These are phyloP conservation scores for Acmispon strigosus DNA, from an alignment of 306 rosid species.

Conservation along the genomic window DNA sequence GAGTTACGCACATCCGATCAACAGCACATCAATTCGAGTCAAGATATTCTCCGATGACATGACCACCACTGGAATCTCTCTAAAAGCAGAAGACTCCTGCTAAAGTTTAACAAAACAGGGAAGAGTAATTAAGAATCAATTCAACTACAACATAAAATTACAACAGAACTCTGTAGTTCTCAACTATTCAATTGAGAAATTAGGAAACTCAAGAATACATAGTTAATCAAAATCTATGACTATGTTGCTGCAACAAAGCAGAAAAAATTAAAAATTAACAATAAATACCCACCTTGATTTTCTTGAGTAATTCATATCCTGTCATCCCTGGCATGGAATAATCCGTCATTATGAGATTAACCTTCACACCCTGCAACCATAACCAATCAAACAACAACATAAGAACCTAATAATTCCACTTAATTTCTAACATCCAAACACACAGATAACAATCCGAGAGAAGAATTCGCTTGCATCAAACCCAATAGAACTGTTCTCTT, in stretches of 20 bases:
- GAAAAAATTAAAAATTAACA: neutral
- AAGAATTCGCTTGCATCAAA: slow-evolving; percentile 52
- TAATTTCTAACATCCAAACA: neutral
- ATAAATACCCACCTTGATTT: slow-evolving; percentile 58
- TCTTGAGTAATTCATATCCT: slow-evolving; percentile 88
- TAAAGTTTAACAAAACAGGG: slow-evolving; percentile 21
- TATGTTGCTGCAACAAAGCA: neutral
- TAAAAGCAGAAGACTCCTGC: slow-evolving; percentile 85
- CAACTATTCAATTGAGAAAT: neutral
- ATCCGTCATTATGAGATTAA: slow-evolving; percentile 91
- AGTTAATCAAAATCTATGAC: neutral
- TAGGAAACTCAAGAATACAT: neutral
- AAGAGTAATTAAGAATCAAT: slow-evolving; percentile 1
- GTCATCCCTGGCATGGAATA: slow-evolving; percentile 99
- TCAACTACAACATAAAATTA: neutral
- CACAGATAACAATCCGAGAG: neutral
- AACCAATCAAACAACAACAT: slow-evolving; percentile 21
- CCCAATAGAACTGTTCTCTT: slow-evolving; percentile 48
- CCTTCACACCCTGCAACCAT: slow-evolving; percentile 55
- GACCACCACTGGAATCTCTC: slow-evolving; percentile 88
- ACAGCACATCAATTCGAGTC: slow-evolving; percentile 85
- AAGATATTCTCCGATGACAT: slow-evolving; percentile 93
- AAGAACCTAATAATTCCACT: neutral
- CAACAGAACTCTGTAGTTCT: neutral
- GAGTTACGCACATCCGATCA: slow-evolving; percentile 22